A percentile compares a stretch with the other conserved stretches of the same genome.
These are phyloP conservation scores for Haplosporangium sp. DNA, from an alignment of 371 early-diverging fungal genomes.

Conservation along the genomic window DNA sequence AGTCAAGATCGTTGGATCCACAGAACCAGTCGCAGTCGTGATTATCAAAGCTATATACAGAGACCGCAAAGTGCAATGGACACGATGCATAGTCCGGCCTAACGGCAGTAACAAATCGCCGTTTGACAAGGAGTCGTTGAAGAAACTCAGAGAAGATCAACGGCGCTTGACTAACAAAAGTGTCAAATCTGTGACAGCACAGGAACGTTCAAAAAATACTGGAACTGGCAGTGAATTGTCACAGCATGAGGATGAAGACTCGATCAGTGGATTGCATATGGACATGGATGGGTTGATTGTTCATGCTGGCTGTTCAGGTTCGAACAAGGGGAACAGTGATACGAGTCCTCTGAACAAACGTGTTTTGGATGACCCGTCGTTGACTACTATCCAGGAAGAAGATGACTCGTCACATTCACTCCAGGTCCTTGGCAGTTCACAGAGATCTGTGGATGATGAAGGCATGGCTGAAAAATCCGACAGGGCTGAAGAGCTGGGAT, in stretches of 20 bases:
- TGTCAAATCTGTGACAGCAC: conserved; percentile 8
- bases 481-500: too few relatives aligned
- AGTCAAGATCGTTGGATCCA: conserved; percentile 31
- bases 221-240: not conserved
- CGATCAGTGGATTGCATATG: conserved; percentile 25
- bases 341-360: not conserved
- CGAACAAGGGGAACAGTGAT: not conserved
- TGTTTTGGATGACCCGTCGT: not conserved
- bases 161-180: not conserved
- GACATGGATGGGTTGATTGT: conserved; percentile 20
- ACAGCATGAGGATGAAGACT: conserved; percentile 21
- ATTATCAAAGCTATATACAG: conserved; percentile 11
- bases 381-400: not conserved
- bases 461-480: not conserved
- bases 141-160: not conserved
- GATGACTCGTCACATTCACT: not conserved
- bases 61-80: conserved; percentile 29
- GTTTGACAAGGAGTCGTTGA: conserved; percentile 3
- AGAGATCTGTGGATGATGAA: conserved; percentile 20
- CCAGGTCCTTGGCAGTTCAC: conserved; percentile 17
- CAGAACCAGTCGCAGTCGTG: conserved; percentile 32
- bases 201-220: not conserved
- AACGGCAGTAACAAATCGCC: conserved; percentile 20
- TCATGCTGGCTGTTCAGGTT: conserved; percentile 18
- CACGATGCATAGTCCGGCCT: conserved; percentile 22